These are phyloP conservation scores for Penicillium manginii DNA, from an alignment of 495 filamentous ascomycete genomes.

Conservation along the genomic window DNA sequence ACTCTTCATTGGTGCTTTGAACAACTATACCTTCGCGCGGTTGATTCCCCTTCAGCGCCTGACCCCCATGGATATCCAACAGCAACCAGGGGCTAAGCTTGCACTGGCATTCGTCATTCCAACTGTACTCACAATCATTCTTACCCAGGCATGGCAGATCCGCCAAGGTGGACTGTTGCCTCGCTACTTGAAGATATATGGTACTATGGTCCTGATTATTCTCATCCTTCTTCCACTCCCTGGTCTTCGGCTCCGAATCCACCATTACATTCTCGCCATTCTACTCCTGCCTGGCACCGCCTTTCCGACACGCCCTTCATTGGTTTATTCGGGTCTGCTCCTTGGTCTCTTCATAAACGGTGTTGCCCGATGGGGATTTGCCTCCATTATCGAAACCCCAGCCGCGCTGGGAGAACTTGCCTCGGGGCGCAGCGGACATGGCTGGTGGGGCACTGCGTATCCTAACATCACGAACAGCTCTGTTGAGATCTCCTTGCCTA, in stretches of 20 bases:
- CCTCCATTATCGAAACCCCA: conserved; percentile 84
- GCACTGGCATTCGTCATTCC: conserved; percentile 71
- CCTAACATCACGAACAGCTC: conserved; percentile 58
- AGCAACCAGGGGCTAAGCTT: conserved; percentile 75
- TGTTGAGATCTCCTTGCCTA: conserved; percentile 57
- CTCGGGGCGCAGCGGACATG: conserved; percentile 37
- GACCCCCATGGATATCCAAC: conserved; percentile 72
- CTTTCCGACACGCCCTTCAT: conserved; percentile 75
- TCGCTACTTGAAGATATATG: conserved; percentile 73
- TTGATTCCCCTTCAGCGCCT: conserved; percentile 81
- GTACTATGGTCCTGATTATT: conserved; percentile 58
- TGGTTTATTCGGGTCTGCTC: conserved; percentile 86
- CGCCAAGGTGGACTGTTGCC: conserved; percentile 72
- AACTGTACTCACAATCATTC: conserved; percentile 58
- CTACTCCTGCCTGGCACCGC: conserved; percentile 83
- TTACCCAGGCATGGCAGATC: conserved; percentile 75
- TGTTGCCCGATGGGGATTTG: conserved; percentile 91
- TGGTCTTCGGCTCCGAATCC: conserved; percentile 83
- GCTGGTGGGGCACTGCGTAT: conserved; percentile 67
- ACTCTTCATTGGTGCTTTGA: conserved; percentile 78
- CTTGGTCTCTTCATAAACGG: conserved; percentile 92
- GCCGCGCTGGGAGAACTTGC: conserved; percentile 58
- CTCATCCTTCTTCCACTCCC: conserved; percentile 72
- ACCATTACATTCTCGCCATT: conserved; percentile 90
- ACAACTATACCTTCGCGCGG: conserved; percentile 79